Evolutionary conservation across 2,329 filamentous ascomycete species (phyloP).

Genomic region (Coniochaeta hoffmannii): DNA sequence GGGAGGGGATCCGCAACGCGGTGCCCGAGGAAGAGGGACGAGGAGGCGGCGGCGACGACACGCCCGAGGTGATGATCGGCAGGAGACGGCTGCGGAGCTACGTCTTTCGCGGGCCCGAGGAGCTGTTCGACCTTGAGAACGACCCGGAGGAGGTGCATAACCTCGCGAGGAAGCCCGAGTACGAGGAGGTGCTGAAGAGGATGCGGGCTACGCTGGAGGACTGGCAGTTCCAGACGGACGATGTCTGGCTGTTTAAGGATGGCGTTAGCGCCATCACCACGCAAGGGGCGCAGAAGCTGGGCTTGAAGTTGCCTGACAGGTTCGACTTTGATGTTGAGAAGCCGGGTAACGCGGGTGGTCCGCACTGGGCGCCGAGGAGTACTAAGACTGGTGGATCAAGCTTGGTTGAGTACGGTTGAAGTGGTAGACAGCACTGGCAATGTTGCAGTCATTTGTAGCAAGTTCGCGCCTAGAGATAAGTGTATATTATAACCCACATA

Average conservation of each 20-base stretch:
- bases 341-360: neutral
- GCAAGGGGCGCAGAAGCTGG: neutral
- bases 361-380: neutral
- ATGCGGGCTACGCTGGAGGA: constrained; percentile 20
- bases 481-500: neutral
- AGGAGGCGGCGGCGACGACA: neutral
- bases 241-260: neutral
- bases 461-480: neutral
- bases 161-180: constrained; percentile 25
- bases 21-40: too few relatives aligned
- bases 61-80: constrained; percentile 27
- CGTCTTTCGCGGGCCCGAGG: constrained; percentile 34
- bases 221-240: constrained; percentile 16
- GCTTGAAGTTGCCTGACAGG: neutral
- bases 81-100: constrained; percentile 31
- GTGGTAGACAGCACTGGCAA: neutral
- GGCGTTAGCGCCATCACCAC: neutral
- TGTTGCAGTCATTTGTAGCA: neutral
- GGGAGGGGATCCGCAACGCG: constrained; percentile 21
- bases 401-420: neutral
- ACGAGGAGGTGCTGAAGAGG: constrained; percentile 21
- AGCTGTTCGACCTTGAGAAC: constrained; percentile 36
- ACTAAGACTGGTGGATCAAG: neutral
- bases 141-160: constrained; percentile 39
- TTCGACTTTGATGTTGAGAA: neutral